These are phyloP conservation scores for Saccharomycopsis fodiens DNA, from an alignment of 805 yeast genomes.

Conservation along the genomic window DNA sequence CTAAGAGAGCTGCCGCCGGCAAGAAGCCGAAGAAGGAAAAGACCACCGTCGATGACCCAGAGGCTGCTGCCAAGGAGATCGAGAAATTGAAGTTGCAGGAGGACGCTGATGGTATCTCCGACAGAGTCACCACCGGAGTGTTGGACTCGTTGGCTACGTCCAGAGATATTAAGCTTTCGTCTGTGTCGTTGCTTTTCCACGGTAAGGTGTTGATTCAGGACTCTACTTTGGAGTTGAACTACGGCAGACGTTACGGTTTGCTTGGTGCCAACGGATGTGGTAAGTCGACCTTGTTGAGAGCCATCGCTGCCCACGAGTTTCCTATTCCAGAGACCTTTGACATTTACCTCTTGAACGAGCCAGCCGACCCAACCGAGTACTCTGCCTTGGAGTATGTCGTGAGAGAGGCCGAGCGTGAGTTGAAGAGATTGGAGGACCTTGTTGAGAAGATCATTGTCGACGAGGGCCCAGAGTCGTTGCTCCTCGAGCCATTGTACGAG, in stretches of 20 bases:
- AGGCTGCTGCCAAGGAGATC: slow-evolving; percentile 63
- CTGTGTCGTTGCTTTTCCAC: slow-evolving; percentile 89
- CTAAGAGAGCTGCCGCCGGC: slow-evolving; percentile 86
- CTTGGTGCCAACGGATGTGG: slow-evolving; percentile 99
- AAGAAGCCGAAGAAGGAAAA: slow-evolving; percentile 46
- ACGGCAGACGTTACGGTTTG: slow-evolving; percentile 95
- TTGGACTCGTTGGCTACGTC: slow-evolving; percentile 82
- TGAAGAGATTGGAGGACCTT: slow-evolving; percentile 81
- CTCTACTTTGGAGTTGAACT: slow-evolving; percentile 85
- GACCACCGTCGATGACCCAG: slow-evolving; percentile 45
- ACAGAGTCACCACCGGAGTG: slow-evolving; percentile 97
- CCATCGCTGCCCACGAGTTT: slow-evolving; percentile 92
- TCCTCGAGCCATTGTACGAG: slow-evolving; percentile 85
- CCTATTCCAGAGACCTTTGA: slow-evolving; percentile 92
- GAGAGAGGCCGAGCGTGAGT: slow-evolving; percentile 89
- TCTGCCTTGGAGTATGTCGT: slow-evolving; percentile 96
- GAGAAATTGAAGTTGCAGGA: slow-evolving; percentile 85
- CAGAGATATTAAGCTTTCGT: slow-evolving; percentile 86
- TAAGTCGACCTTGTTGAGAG: slow-evolving; percentile 88
- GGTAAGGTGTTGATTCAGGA: slow-evolving; percentile 96
- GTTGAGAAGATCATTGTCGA: slow-evolving; percentile 84
- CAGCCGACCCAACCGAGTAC: slow-evolving; percentile 88
- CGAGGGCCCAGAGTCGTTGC: slow-evolving; percentile 89
- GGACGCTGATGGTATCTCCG: slow-evolving; percentile 90
- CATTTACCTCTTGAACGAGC: slow-evolving; percentile 90